Evolutionary conservation across 805 yeast species (phyloP).

Genomic region (Starmerella bombicola): DNA sequence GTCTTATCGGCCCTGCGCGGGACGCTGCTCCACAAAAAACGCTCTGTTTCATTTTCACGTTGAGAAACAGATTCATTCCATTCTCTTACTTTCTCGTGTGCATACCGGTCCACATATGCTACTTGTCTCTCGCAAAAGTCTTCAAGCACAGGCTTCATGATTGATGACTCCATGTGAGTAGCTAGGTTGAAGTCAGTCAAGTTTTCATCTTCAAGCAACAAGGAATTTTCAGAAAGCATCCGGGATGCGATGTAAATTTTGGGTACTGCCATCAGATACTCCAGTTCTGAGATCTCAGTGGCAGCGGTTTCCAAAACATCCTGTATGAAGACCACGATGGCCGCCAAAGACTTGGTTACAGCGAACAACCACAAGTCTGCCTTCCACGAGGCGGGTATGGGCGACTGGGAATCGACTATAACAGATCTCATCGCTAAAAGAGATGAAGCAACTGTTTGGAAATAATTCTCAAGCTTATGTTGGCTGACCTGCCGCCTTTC

Average conservation of each 20-base stretch:
- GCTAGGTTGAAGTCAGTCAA: constrained; percentile 2
- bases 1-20: constrained; percentile 34
- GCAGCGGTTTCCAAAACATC: constrained; percentile 4
- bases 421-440: background rate
- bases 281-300: constrained; percentile 7
- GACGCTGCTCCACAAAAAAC: constrained; percentile 39
- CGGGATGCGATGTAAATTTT: constrained; percentile 3
- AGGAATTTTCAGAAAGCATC: constrained; percentile 1
- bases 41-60: constrained; percentile 39
- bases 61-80: constrained; percentile 31
- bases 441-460: constrained; percentile 2
- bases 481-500: constrained; percentile 3
- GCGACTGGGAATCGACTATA: background rate
- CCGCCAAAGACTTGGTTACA: constrained; percentile 1
- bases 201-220: constrained; percentile 2
- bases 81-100: constrained; percentile 23
- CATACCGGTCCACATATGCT: constrained; percentile 22
- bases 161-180: background rate
- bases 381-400: constrained; percentile 8
- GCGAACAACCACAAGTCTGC: background rate
- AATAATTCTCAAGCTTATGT: constrained; percentile 2
- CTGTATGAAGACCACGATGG: constrained; percentile 2
- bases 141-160: constrained; percentile 12
- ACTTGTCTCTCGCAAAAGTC: constrained; percentile 17
- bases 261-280: constrained; percentile 13